Evolutionary conservation across 1,284 basidiomycete genomes (phyloP).

Genomic region (Wolfiporia cocos): DNA sequence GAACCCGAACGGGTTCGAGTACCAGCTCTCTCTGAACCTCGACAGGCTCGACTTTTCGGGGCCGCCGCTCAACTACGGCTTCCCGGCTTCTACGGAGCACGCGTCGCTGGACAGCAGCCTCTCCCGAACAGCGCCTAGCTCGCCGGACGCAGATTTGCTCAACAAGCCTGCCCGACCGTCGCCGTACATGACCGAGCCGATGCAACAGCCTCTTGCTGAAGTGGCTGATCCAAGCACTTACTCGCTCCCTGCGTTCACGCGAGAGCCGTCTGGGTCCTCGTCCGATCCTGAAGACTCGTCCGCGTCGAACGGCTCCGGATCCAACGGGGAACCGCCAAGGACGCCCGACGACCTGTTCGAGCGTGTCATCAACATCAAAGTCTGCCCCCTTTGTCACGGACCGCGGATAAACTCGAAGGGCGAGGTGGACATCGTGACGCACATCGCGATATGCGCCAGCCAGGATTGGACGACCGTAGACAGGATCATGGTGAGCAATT

Average conservation of each 20-base stretch:
- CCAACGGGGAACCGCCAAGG: conserved; percentile 9
- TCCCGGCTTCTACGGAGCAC: no score
- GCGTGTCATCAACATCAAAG: conserved; percentile 91
- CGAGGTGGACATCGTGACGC: conserved; percentile 91
- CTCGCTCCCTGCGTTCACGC: conserved; percentile 11
- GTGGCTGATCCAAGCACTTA: conserved; percentile 10
- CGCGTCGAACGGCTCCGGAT: conserved; percentile 19
- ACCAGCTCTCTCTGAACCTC: conserved; percentile 36
- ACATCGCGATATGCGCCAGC: conserved; percentile 90
- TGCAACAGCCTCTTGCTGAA: conserved; percentile 36
- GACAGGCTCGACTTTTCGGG: conserved; percentile 64
- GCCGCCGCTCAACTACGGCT: conserved; percentile 35
- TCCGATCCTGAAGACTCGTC: conserved; percentile 41
- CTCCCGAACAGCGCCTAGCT: conserved; percentile 20
- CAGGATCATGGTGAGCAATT: conserved; percentile 88
- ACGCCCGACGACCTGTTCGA: conserved; percentile 53
- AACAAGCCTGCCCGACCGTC: conserved; percentile 16
- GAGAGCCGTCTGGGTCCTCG: conserved; percentile 30
- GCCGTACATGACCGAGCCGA: conserved; percentile 36
- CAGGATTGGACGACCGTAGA: conserved; percentile 90
- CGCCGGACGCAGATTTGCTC: conserved; percentile 14
- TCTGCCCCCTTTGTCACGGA: conserved; percentile 91
- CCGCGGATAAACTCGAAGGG: conserved; percentile 80
- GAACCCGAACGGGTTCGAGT: conserved; percentile 22
- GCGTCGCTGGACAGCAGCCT: no score